Conservation (phyloP, 331 rosid species). For the Rhamnella rubrinervis region DNA sequence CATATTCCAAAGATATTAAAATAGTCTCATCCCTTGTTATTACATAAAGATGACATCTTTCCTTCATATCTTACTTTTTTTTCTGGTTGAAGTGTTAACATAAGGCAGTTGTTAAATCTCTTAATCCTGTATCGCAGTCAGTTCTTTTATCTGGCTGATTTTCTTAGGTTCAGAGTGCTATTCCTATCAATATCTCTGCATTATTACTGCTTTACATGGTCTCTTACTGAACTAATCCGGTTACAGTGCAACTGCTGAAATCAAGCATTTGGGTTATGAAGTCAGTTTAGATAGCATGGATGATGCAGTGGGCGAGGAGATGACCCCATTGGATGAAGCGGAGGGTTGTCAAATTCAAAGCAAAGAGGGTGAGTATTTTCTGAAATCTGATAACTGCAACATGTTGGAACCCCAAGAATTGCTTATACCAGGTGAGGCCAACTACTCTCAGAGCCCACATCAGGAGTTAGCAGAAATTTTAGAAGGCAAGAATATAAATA, state of each 20-base stretch:
- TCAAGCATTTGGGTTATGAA: constrained; percentile 30
- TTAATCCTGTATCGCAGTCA: not conserved
- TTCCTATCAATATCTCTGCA: not conserved
- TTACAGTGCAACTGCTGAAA: constrained; percentile 21
- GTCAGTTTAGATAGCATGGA: constrained; percentile 50
- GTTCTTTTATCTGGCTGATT: not conserved
- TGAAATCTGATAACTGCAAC: constrained; percentile 31
- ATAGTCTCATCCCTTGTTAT: too few species aligned
- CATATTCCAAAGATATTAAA: too few species aligned
- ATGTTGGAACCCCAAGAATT: constrained; percentile 45
- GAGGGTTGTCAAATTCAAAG: constrained; percentile 53
- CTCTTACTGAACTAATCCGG: constrained; percentile 24
- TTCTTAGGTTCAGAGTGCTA: too few species aligned
- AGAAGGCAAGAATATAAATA: constrained; percentile 38
- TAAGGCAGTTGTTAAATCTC: not conserved
- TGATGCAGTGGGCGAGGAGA: constrained; percentile 58
- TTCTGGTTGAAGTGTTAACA: not conserved
- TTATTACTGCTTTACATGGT: constrained; percentile 4
- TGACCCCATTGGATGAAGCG: constrained; percentile 29
- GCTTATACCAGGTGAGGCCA: constrained; percentile 38
- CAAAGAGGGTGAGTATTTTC: constrained; percentile 48
- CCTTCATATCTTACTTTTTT: not conserved
- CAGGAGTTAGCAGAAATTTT: constrained; percentile 38
- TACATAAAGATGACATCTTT: too few species aligned
- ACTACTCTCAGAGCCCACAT: constrained; percentile 26